Percentiles rank a stretch among this genome's conserved stretches.
Conservation (phyloP, 2,329 filamentous ascomycete species). For the Fonsecaea pugnacius region DNA sequence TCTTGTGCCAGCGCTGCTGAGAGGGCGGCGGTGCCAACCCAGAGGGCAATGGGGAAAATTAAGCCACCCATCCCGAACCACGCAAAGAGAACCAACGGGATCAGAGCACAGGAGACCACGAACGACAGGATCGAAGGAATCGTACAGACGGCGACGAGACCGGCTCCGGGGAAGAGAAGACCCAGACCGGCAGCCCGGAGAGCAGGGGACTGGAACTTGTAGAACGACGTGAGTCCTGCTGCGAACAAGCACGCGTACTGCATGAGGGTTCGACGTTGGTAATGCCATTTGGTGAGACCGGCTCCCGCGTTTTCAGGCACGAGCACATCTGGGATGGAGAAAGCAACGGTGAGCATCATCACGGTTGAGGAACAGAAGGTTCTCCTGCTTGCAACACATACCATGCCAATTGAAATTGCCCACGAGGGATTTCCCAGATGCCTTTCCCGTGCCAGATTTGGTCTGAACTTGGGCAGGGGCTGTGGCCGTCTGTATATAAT, state of each 20-base stretch:
- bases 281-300: conserved; percentile 27
- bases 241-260: conserved; percentile 28
- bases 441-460: not conserved
- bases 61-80: conserved; percentile 33
- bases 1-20: conserved; percentile 26
- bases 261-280: conserved; percentile 29
- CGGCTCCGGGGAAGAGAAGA: conserved; percentile 29
- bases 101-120: conserved; percentile 22
- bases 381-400: not conserved
- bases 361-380: not conserved
- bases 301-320: conserved; percentile 29
- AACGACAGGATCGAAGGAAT: conserved; percentile 24
- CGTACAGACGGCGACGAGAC: conserved; percentile 28
- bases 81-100: conserved; percentile 29
- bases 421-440: conserved; percentile 23
- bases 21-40: conserved; percentile 23
- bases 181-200: conserved; percentile 20
- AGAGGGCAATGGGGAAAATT: conserved; percentile 29
- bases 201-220: conserved; percentile 27
- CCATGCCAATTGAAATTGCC: conserved; percentile 28
- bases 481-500: conserved; percentile 8
- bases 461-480: conserved; percentile 12
- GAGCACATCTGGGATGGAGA: conserved; percentile 23
- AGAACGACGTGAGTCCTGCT: conserved; percentile 26
- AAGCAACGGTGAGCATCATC: conserved; percentile 1